Conservation (phyloP, 2,329 filamentous ascomycete species). For the Cercospora sesami region DNA sequence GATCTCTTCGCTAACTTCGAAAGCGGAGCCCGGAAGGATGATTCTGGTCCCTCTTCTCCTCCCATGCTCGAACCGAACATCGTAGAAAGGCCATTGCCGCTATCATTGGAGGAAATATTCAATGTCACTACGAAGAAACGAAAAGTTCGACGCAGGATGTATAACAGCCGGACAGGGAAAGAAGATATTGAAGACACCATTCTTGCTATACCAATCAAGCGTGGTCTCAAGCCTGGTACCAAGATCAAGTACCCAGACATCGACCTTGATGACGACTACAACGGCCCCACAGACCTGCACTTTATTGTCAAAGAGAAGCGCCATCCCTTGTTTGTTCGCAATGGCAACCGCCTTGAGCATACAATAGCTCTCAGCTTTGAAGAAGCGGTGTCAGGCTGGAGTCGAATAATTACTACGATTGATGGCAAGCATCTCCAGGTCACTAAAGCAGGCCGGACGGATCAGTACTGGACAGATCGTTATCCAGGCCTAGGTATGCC, state of each 20-base stretch:
- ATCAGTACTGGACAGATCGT: not conserved
- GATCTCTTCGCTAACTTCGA: no score
- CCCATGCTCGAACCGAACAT: not conserved
- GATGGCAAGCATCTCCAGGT: not conserved
- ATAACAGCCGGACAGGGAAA: not conserved
- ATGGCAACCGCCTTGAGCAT: not conserved
- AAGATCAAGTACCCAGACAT: not conserved
- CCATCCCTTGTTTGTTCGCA: not conserved
- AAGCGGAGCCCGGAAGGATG: no score
- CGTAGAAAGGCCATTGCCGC: not conserved
- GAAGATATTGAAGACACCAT: not conserved
- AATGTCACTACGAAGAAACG: not conserved
- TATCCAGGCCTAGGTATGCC: not conserved
- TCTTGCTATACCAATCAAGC: not conserved
- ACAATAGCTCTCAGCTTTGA: not conserved
- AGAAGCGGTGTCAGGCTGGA: not conserved
- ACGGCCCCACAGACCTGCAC: not conserved
- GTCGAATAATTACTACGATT: not conserved
- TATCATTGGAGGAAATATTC: not conserved
- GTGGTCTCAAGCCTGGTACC: not conserved
- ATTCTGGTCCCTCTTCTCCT: no score
- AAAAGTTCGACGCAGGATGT: not conserved
- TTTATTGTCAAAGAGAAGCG: not conserved
- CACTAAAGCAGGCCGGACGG: not conserved
- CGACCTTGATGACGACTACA: not conserved